These are phyloP conservation scores for Pulveroboletus sp. DNA, from an alignment of 768 basidiomycete species.

Conservation along the genomic window DNA sequence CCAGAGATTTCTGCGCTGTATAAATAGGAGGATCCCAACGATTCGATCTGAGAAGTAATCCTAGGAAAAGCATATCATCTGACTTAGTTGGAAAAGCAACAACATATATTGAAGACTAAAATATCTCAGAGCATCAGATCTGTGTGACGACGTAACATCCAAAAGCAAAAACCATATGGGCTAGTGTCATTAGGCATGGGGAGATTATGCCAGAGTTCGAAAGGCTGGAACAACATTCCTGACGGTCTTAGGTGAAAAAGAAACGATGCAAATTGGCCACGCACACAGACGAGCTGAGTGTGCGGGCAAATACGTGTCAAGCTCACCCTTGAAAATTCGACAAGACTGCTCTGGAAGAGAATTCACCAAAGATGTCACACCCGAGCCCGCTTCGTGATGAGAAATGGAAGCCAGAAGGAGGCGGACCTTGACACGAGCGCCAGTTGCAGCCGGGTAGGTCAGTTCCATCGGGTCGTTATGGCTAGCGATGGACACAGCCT, in stretches of 20 bases:
- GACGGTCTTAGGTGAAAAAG: no score
- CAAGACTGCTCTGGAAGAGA: neutral
- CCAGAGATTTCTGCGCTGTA: neutral
- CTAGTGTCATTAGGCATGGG: no score
- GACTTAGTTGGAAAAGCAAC: neutral
- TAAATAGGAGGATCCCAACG: slow-evolving; percentile 10
- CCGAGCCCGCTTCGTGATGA: neutral
- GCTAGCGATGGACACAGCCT: no score
- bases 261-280: no score
- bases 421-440: no score
- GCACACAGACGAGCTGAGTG: neutral
- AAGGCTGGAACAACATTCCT: neutral
- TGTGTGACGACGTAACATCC: neutral
- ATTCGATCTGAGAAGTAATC: neutral
- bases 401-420: slow-evolving; percentile 7
- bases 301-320: neutral
- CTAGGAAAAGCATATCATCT: neutral
- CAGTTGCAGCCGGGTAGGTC: no score
- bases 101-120: neutral
- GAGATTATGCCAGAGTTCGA: neutral
- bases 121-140: neutral
- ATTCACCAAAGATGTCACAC: neutral
- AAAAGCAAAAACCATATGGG: no score
- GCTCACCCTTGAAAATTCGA: slow-evolving; percentile 1
- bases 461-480: no score